These are phyloP conservation scores for Cenchrus fungigraminus DNA, from an alignment of 176 grass and related monocot species.

Conservation along the genomic window DNA sequence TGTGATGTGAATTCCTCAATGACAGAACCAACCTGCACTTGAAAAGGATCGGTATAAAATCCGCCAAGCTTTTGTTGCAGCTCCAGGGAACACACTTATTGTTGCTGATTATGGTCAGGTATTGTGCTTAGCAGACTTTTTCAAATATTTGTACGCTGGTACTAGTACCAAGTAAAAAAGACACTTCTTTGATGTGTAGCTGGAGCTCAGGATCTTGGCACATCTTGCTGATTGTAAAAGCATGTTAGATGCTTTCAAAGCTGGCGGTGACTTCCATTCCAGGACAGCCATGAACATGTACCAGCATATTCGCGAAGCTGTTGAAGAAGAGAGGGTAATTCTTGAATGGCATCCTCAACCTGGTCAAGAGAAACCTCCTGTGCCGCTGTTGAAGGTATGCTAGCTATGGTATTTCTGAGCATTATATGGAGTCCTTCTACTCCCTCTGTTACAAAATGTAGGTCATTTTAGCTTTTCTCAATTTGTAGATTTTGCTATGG, in stretches of 20 bases:
- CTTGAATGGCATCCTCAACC: slow-evolving; percentile 96
- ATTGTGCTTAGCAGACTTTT: slow-evolving; percentile 10
- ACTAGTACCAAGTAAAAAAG: slow-evolving; percentile 25
- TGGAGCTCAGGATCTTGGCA: slow-evolving; percentile 97
- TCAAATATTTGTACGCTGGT: slow-evolving; percentile 17
- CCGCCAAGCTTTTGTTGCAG: slow-evolving; percentile 91
- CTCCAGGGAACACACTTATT: slow-evolving; percentile 84
- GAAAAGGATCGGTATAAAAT: slow-evolving; percentile 98
- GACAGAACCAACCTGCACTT: slow-evolving; percentile 93
- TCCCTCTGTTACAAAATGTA: no score
- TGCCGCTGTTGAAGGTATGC: slow-evolving; percentile 84
- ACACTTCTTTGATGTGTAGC: slow-evolving; percentile 45
- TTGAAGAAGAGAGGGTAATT: slow-evolving; percentile 78
- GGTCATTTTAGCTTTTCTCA: no score
- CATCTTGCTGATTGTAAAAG: slow-evolving; percentile 86
- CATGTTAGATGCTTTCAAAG: slow-evolving; percentile 95
- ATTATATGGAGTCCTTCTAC: no score
- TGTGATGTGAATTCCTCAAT: slow-evolving; percentile 28
- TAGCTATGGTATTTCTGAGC: not conserved
- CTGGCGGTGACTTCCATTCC: slow-evolving; percentile 97
- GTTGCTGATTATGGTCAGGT: slow-evolving; percentile 99
- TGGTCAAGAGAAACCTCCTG: slow-evolving; percentile 82
- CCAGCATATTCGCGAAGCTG: slow-evolving; percentile 75
- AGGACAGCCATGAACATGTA: slow-evolving; percentile 99
- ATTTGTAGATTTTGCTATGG: not conserved